Conservation (phyloP, 768 basidiomycete species). For the Lactarius trivialis region DNA sequence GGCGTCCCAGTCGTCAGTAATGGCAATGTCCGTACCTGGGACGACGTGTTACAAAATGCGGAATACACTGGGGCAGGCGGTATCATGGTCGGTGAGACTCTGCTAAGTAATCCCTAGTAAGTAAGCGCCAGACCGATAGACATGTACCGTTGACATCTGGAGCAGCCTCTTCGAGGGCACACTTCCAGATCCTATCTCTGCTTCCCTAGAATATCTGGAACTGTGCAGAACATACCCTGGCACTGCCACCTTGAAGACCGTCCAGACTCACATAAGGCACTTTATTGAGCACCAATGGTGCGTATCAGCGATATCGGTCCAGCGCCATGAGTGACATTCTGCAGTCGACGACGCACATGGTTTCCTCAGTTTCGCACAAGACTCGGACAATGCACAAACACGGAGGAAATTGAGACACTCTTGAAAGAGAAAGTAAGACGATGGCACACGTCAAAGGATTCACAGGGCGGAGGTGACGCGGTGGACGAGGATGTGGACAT, state of each 20-base stretch:
- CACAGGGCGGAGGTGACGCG: background rate
- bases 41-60: conserved; percentile 50
- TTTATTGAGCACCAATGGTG: conserved; percentile 67
- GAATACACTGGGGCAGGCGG: conserved; percentile 59
- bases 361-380: conserved; percentile 25
- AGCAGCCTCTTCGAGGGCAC: conserved; percentile 50
- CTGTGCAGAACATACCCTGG: conserved; percentile 48
- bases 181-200: conserved; percentile 55
- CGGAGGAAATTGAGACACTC: conserved; percentile 26
- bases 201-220: conserved; percentile 64
- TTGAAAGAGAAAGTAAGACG: conserved; percentile 24
- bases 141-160: background rate
- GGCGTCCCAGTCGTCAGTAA: conserved; percentile 64
- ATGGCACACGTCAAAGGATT: conserved; percentile 23
- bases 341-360: conserved; percentile 28
- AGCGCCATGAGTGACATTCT: background rate
- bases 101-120: conserved; percentile 70
- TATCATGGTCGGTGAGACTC: conserved; percentile 75
- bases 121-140: conserved; percentile 17
- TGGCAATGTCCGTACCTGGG: conserved; percentile 63
- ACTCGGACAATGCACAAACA: conserved; percentile 21
- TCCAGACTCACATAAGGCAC: conserved; percentile 61
- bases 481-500: background rate
- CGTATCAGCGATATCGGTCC: conserved; percentile 21
- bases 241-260: conserved; percentile 42